A percentile compares a stretch with the other conserved stretches of the same genome.
These are phyloP conservation scores for Neofusicoccum kwambonambiense DNA, from an alignment of 2,329 filamentous ascomycete genomes.

Conservation along the genomic window DNA sequence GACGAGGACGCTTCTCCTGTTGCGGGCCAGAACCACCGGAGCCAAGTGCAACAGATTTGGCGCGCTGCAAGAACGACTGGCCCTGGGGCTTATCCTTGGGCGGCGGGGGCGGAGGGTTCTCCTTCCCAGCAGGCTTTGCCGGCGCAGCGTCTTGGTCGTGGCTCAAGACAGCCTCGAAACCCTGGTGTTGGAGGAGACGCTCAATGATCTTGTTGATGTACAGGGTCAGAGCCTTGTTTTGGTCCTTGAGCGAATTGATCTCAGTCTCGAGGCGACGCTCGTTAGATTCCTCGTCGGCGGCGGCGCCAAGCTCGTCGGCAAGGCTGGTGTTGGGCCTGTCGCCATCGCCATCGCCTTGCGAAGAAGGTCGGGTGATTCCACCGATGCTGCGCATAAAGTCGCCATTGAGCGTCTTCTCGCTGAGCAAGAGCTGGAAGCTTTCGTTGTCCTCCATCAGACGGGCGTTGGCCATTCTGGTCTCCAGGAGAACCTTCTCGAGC, in stretches of 20 bases:
- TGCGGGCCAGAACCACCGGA: conserved; percentile 27
- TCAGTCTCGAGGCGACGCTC: conserved; percentile 71
- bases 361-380: conserved; percentile 24
- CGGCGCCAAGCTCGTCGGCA: conserved; percentile 82
- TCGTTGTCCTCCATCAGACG: conserved; percentile 98
- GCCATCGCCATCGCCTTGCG: conserved; percentile 28
- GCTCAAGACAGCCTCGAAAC: conserved; percentile 91
- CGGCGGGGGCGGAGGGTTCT: conserved; percentile 73
- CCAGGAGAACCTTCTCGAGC: conserved; percentile 85
- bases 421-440: conserved; percentile 91
- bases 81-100: conserved; percentile 53
- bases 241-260: conserved; percentile 76
- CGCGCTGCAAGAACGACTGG: conserved; percentile 56
- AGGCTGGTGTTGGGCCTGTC: conserved; percentile 33
- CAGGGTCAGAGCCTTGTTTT: conserved; percentile 94
- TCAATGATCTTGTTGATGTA: conserved; percentile 99
- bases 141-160: conserved; percentile 55
- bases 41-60: conserved; percentile 58
- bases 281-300: conserved; percentile 46
- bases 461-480: conserved; percentile 93
- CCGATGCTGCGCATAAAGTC: conserved; percentile 70
- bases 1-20: conserved; percentile 40
- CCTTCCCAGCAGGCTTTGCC: conserved; percentile 55
- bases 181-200: conserved; percentile 86
- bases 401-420: conserved; percentile 92